phyloP scores from a whole-genome alignment of 1,284 basidiomycete genomes.

The Rhodofomes roseus region DNA sequence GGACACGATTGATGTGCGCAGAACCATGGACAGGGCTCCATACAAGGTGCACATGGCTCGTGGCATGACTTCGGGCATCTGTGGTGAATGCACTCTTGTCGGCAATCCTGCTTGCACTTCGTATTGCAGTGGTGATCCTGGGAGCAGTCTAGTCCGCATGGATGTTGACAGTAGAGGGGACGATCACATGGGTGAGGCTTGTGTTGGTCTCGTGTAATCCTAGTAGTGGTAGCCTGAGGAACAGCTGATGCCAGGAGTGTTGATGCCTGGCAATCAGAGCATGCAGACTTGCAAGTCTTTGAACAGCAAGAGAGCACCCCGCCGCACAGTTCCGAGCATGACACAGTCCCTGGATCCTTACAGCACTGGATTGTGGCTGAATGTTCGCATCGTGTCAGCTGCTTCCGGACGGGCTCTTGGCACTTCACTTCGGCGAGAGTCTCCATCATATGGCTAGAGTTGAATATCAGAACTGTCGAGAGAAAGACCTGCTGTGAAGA shows the following conservation, averaged over 20 bases:
- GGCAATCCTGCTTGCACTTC: constrained; percentile 44
- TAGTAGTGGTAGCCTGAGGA: neutral
- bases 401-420: constrained; percentile 39
- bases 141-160: constrained; percentile 48
- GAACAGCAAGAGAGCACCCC: constrained; percentile 50
- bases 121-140: constrained; percentile 46
- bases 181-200: constrained; percentile 48
- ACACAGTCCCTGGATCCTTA: constrained; percentile 33
- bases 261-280: constrained; percentile 44
- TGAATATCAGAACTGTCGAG: neutral
- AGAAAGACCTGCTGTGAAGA: neutral
- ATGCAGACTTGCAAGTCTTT: constrained; percentile 45
- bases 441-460: constrained; percentile 43
- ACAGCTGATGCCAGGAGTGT: constrained; percentile 9
- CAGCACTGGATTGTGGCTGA: constrained; percentile 41
- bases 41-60: constrained; percentile 59
- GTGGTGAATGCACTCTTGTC: constrained; percentile 52
- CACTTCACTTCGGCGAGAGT: constrained; percentile 45
- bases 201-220: constrained; percentile 36
- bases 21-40: constrained; percentile 52
- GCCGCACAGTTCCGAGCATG: constrained; percentile 44
- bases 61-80: constrained; percentile 49
- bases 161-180: constrained; percentile 55
- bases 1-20: constrained; percentile 57
- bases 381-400: constrained; percentile 59